Evolutionary conservation across 495 filamentous ascomycete genomes (phyloP).

Genomic region (Xylaria bambusicola): DNA sequence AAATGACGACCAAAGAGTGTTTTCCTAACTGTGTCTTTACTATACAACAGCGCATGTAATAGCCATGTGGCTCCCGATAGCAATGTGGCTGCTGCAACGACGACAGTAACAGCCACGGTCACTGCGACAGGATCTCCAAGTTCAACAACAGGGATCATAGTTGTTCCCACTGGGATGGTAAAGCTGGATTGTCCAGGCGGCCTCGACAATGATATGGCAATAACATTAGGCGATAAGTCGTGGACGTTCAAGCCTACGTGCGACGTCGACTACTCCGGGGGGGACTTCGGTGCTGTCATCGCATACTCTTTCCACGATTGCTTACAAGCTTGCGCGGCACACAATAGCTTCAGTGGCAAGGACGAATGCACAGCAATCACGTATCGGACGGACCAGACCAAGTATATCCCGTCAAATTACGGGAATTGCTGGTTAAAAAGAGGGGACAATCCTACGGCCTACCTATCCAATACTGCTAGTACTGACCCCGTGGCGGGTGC

Average conservation of each 20-base stretch:
- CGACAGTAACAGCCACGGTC: constrained; percentile 1
- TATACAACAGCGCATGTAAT: constrained; percentile 1
- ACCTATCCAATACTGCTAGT: not conserved
- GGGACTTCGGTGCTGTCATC: constrained; percentile 22
- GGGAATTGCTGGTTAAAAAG: constrained; percentile 13
- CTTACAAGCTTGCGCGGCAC: constrained; percentile 22
- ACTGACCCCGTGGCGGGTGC: not conserved
- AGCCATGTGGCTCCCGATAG: not conserved
- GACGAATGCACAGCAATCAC: constrained; percentile 19
- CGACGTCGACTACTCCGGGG: constrained; percentile 17
- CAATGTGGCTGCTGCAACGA: not conserved
- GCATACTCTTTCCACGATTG: constrained; percentile 27
- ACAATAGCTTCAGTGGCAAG: constrained; percentile 19
- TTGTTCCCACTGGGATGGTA: constrained; percentile 13
- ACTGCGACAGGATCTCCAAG: constrained; percentile 3
- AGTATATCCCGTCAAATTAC: constrained; percentile 4
- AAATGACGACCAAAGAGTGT: not conserved
- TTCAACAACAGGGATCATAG: constrained; percentile 3
- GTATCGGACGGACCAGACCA: constrained; percentile 14
- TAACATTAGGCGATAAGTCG: constrained; percentile 5
- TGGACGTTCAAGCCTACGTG: constrained; percentile 20
- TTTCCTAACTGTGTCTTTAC: not conserved
- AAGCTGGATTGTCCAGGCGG: constrained; percentile 22
- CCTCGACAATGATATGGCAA: not conserved
- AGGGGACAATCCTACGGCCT: not conserved